Conservation (phyloP, 768 basidiomycete genomes). For the Paxillus involutus region DNA sequence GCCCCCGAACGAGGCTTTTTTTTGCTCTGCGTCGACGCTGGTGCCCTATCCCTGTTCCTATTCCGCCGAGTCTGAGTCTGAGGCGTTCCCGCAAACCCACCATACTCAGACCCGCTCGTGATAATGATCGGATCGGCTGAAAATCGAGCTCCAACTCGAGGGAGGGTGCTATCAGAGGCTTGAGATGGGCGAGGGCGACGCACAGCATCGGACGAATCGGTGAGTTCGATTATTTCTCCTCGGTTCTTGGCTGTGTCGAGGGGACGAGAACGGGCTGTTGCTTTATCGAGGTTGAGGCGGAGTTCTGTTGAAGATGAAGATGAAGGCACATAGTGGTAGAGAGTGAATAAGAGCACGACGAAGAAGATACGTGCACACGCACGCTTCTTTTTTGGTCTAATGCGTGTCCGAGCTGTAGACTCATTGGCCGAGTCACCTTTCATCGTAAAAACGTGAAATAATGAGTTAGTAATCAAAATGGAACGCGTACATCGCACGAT, state of each 20-base stretch:
- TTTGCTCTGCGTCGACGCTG: background rate
- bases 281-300: slow-evolving; percentile 8
- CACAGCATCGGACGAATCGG: slow-evolving; percentile 21
- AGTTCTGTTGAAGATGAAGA: slow-evolving; percentile 6
- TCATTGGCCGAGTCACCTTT: slow-evolving; percentile 4
- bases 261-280: slow-evolving; percentile 9
- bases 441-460: background rate
- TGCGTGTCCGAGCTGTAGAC: slow-evolving; percentile 16
- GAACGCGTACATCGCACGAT: background rate
- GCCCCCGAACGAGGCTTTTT: background rate
- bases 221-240: slow-evolving; percentile 16
- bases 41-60: background rate
- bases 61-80: slow-evolving; percentile 1
- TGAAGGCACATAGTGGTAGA: background rate
- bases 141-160: too few species aligned
- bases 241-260: slow-evolving; percentile 11
- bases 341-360: background rate
- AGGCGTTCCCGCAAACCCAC: background rate
- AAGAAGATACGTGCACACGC: background rate
- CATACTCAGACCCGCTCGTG: slow-evolving; percentile 23
- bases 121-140: slow-evolving; percentile 23
- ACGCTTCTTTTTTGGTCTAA: slow-evolving; percentile 15
- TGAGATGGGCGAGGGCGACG: slow-evolving; percentile 6
- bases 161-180: background rate
- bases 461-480: background rate